These are phyloP conservation scores for Aspergillus nomiae DNA, from an alignment of 2,329 filamentous ascomycete genomes.

Conservation along the genomic window DNA sequence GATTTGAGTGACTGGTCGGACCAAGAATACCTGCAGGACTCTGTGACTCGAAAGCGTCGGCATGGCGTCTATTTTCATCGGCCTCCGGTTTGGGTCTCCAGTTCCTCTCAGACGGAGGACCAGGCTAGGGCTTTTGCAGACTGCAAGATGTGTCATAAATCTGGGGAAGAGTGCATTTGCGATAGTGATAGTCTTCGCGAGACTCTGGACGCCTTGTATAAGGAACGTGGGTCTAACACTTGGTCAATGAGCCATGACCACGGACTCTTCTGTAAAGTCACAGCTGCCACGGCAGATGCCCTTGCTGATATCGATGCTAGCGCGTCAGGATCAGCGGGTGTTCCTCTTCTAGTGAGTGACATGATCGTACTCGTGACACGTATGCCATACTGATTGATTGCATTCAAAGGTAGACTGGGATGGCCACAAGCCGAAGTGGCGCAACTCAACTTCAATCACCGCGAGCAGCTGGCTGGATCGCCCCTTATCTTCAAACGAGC, in stretches of 20 bases:
- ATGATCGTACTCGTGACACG: neutral
- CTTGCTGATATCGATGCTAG: neutral
- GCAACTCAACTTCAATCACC: neutral
- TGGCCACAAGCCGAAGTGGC: neutral
- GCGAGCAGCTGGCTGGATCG: neutral
- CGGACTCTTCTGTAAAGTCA: constrained; percentile 4
- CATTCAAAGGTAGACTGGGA: constrained; percentile 2
- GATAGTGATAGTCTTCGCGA: neutral
- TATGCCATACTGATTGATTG: neutral
- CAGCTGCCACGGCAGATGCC: constrained; percentile 2
- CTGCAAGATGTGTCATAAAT: neutral
- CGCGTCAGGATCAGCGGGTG: constrained; percentile 13
- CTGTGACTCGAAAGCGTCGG: constrained; percentile 28
- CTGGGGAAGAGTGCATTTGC: neutral
- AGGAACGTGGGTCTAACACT: neutral
- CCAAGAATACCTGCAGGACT: constrained; percentile 20
- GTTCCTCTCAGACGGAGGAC: constrained; percentile 10
- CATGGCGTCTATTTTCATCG: constrained; percentile 35
- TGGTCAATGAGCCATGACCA: neutral
- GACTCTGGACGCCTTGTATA: neutral
- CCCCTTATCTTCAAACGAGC: neutral
- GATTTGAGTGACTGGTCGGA: constrained; percentile 7
- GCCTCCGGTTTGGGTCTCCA: constrained; percentile 30
- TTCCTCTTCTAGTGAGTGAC: constrained; percentile 16
- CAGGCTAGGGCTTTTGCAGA: constrained; percentile 3